Percentiles rank a stretch among this genome's conserved stretches.
These are phyloP conservation scores for Choiromyces venosus DNA, from an alignment of 495 filamentous ascomycete genomes.

Conservation along the genomic window DNA sequence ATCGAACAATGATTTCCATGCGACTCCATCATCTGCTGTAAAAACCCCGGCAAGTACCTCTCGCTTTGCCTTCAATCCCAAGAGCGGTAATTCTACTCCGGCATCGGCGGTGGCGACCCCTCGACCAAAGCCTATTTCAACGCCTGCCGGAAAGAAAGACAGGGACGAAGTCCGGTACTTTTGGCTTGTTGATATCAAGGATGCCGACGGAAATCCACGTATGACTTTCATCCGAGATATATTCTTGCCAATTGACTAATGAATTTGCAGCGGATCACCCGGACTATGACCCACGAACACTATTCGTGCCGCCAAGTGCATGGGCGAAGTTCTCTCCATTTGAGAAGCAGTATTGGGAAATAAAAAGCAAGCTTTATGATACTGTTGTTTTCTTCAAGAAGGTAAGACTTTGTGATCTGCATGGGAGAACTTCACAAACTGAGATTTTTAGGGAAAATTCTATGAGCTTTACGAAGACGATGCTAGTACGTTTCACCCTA, in stretches of 20 bases:
- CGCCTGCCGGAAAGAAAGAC: conserved; percentile 56
- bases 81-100: conserved; percentile 80
- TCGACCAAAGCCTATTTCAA: conserved; percentile 38
- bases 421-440: background rate
- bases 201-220: conserved; percentile 71
- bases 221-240: background rate
- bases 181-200: conserved; percentile 80
- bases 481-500: conserved; percentile 50
- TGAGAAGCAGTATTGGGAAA: conserved; percentile 99
- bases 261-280: conserved; percentile 55
- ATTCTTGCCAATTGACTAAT: background rate
- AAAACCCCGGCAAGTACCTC: conserved; percentile 59
- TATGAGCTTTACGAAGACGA: conserved; percentile 99
- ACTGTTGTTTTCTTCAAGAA: conserved; percentile 99
- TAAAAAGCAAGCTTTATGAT: conserved; percentile 96
- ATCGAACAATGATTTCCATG: conserved; percentile 32
- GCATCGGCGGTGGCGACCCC: conserved; percentile 48
- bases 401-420: background rate
- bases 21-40: conserved; percentile 49
- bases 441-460: conserved; percentile 68
- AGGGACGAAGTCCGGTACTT: conserved; percentile 76
- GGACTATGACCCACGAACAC: conserved; percentile 84
- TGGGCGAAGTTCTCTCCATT: conserved; percentile 81
- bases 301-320: conserved; percentile 76
- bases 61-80: conserved; percentile 54